Conservation (phyloP, 164 flowering plant genomes). For the Saururus chinensis region DNA sequence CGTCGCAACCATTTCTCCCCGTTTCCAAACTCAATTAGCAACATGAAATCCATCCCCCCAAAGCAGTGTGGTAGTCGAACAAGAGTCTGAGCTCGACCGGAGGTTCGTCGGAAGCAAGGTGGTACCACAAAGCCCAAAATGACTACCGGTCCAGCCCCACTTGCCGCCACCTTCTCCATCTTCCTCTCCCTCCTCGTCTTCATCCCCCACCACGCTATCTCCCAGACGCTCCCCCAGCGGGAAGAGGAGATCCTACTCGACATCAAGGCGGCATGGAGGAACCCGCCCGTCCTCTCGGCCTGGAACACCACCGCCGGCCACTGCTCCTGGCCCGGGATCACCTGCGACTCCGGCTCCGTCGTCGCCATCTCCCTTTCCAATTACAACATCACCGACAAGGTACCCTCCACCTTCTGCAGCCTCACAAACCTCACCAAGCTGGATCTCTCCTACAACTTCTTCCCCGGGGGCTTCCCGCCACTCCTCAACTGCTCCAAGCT, state of each 20-base stretch:
- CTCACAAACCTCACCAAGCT: slow-evolving; percentile 35
- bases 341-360: slow-evolving; percentile 26
- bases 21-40: too few relatives aligned
- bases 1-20: too few relatives aligned
- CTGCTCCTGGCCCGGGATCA: slow-evolving; percentile 38
- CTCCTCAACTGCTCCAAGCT: slow-evolving; percentile 42
- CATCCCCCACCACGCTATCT: neutral
- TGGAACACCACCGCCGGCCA: slow-evolving; percentile 28
- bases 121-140: too few relatives aligned
- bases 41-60: too few relatives aligned
- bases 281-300: slow-evolving; percentile 18
- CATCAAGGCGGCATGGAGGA: slow-evolving; percentile 18
- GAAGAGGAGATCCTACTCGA: slow-evolving; percentile 19
- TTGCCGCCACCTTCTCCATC: neutral
- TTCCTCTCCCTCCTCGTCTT: neutral
- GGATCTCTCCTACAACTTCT: slow-evolving; percentile 30
- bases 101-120: too few relatives aligned
- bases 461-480: slow-evolving; percentile 56
- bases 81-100: too few relatives aligned
- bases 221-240: neutral
- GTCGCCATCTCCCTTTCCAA: slow-evolving; percentile 19
- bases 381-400: slow-evolving; percentile 13
- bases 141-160: neutral
- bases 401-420: slow-evolving; percentile 41
- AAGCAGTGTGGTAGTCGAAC: too few relatives aligned